phyloP scores from a whole-genome alignment of 305 asterid species.

The Fraxinus greggii region DNA sequence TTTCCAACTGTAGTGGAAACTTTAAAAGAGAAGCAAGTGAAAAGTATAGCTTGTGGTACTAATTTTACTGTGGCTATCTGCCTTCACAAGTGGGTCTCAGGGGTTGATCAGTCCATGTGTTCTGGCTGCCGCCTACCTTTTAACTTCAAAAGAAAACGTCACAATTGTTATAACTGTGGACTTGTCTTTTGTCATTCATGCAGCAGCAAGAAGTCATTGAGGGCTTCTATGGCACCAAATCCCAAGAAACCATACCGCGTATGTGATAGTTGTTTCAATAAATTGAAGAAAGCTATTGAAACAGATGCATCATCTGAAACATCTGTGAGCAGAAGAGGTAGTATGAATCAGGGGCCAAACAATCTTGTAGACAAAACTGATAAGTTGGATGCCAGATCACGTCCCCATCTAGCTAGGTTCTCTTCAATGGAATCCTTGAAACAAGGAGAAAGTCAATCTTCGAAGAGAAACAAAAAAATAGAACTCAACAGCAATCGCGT shows the following conservation, averaged over 20 bases:
- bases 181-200: slow-evolving; percentile 86
- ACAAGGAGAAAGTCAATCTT: slow-evolving; percentile 54
- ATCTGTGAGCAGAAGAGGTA: slow-evolving; percentile 59
- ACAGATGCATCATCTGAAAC: slow-evolving; percentile 53
- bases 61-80: slow-evolving; percentile 79
- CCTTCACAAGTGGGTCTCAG: slow-evolving; percentile 89
- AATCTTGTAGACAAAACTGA: slow-evolving; percentile 51
- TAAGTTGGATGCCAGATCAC: slow-evolving; percentile 51
- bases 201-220: slow-evolving; percentile 81
- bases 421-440: slow-evolving; percentile 68
- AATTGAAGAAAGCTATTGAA: slow-evolving; percentile 62
- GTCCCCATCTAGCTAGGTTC: slow-evolving; percentile 58
- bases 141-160: slow-evolving; percentile 85
- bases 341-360: slow-evolving; percentile 47
- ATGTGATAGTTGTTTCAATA: slow-evolving; percentile 71
- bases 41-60: slow-evolving; percentile 84
- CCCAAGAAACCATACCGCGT: slow-evolving; percentile 87
- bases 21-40: slow-evolving; percentile 84
- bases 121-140: slow-evolving; percentile 83
- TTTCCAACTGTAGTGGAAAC: slow-evolving; percentile 76
- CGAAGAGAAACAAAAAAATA: slow-evolving; percentile 65
- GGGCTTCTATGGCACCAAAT: slow-evolving; percentile 90
- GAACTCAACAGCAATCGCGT: slow-evolving; percentile 73
- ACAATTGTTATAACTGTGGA: slow-evolving; percentile 91
- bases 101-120: slow-evolving; percentile 88